Percentiles rank a stretch among this genome's conserved stretches.
These are phyloP conservation scores for Pseudonitzschia pungens DNA, from an alignment of 108 stramenopile species.

Conservation along the genomic window DNA sequence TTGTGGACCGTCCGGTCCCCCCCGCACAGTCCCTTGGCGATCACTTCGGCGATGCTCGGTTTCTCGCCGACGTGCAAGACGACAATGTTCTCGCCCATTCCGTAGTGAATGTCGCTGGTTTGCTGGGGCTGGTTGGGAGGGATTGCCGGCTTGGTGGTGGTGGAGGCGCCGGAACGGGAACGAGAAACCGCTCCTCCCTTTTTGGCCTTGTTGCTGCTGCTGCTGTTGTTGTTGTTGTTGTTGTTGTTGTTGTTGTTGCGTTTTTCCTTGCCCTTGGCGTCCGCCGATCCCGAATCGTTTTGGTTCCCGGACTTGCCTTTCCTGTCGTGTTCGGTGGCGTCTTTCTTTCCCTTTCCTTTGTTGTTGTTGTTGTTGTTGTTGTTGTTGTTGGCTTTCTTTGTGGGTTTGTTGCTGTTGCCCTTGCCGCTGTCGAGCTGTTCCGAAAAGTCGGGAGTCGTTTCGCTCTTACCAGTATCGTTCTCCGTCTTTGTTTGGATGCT, in stretches of 20 bases:
- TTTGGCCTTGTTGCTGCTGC: constrained; percentile 17
- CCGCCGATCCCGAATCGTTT: constrained; percentile 4
- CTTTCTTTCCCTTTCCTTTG: constrained; percentile 22
- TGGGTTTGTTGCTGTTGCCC: constrained; percentile 6
- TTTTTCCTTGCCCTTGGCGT: constrained; percentile 6
- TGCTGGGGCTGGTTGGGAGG: constrained; percentile 85
- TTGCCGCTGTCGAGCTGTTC: constrained; percentile 19
- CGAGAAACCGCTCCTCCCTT: too few relatives aligned
- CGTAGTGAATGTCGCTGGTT: constrained; percentile 78
- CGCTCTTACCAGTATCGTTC: constrained; percentile 11
- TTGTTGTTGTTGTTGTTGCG: background rate
- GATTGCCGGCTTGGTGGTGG: constrained; percentile 26
- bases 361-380: constrained; percentile 22
- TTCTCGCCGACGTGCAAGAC: constrained; percentile 86
- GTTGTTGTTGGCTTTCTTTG: constrained; percentile 17
- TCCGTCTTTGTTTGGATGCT: background rate
- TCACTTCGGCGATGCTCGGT: constrained; percentile 83
- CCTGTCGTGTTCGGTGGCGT: constrained; percentile 6
- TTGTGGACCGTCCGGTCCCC: constrained; percentile 27
- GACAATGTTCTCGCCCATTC: constrained; percentile 58
- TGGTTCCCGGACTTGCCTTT: constrained; percentile 16
- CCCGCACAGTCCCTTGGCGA: constrained; percentile 64
- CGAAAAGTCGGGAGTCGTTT: background rate
- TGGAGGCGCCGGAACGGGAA: background rate
- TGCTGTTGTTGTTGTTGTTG: background rate